Conservation (phyloP, 768 basidiomycete genomes). For the Suillus clintonianus region DNA sequence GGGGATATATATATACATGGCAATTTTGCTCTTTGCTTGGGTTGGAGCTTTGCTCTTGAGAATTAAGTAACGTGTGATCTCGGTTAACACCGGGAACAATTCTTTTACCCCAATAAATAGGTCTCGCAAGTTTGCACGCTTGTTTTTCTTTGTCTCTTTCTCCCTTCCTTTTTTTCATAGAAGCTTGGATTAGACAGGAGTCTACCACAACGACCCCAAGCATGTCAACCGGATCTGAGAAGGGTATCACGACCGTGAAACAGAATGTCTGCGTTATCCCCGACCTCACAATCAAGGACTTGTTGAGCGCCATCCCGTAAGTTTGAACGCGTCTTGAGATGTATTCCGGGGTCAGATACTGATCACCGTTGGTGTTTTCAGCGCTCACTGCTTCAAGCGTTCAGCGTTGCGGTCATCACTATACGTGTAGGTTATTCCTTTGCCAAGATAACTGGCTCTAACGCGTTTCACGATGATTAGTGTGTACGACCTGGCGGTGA, state of each 20-base stretch:
- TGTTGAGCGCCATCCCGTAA: slow-evolving; percentile 82
- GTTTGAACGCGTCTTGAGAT: slow-evolving; percentile 29
- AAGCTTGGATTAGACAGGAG: slow-evolving; percentile 10
- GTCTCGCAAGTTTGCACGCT: not conserved
- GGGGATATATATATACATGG: not conserved
- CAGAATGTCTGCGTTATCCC: slow-evolving; percentile 73
- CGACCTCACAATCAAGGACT: slow-evolving; percentile 84
- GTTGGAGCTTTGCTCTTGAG: no score
- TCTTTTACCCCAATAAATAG: slow-evolving; percentile 30
- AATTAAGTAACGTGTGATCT: slow-evolving; percentile 21
- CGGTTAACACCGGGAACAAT: slow-evolving; percentile 23
- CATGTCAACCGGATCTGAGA: slow-evolving; percentile 19
- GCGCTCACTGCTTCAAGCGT: slow-evolving; percentile 87
- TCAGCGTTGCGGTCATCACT: slow-evolving; percentile 77
- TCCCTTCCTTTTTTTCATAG: slow-evolving; percentile 1
- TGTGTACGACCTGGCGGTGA: slow-evolving; percentile 72
- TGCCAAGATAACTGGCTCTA: not conserved
- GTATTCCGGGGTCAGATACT: not conserved
- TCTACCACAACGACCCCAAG: slow-evolving; percentile 14
- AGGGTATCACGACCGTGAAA: slow-evolving; percentile 38
- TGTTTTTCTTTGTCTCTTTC: slow-evolving; percentile 1
- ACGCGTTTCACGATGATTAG: slow-evolving; percentile 37
- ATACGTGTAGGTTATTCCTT: slow-evolving; percentile 62
- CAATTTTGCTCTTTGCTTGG: no score
- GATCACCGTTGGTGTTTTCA: slow-evolving; percentile 25